Evolutionary conservation across 495 filamentous ascomycete genomes (phyloP).

Genomic region (Podospora tetraspora): DNA sequence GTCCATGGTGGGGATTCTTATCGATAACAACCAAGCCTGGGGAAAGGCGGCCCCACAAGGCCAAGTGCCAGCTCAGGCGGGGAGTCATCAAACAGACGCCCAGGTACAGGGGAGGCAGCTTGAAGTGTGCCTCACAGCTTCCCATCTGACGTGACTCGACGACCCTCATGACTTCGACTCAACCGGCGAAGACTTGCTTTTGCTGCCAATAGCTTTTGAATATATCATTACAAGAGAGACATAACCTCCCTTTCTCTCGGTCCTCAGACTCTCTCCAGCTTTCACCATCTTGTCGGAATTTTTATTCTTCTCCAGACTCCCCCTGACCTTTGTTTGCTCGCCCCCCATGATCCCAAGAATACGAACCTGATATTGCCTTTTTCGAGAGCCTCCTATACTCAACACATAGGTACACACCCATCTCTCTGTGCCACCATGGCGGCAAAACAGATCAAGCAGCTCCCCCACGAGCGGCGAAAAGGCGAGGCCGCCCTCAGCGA

Average conservation of each 20-base stretch:
- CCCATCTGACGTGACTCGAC: slow-evolving; percentile 19
- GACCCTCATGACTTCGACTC: slow-evolving; percentile 25
- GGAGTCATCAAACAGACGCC: not conserved
- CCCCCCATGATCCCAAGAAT: slow-evolving; percentile 20
- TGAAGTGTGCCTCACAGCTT: not conserved
- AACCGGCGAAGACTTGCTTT: slow-evolving; percentile 23
- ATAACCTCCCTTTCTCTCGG: not conserved
- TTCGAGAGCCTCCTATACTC: slow-evolving; percentile 18
- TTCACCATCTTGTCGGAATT: not conserved
- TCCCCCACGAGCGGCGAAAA: slow-evolving; percentile 71
- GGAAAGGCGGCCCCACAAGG: not conserved
- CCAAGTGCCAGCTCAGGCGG: not conserved
- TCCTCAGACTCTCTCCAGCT: not conserved
- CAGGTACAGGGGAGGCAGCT: slow-evolving; percentile 1
- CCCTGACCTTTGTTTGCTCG: not conserved
- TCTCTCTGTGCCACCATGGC: slow-evolving; percentile 39
- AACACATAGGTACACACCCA: slow-evolving; percentile 10
- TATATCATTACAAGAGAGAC: not conserved
- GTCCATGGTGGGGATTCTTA: not conserved
- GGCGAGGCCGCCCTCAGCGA: slow-evolving; percentile 90
- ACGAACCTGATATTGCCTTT: not conserved
- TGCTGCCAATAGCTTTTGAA: not conserved
- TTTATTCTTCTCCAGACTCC: not conserved
- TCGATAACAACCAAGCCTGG: not conserved
- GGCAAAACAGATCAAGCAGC: slow-evolving; percentile 52